Evolutionary conservation across 257 asterid genomes (phyloP).

Genomic region (Scutellaria minor): DNA sequence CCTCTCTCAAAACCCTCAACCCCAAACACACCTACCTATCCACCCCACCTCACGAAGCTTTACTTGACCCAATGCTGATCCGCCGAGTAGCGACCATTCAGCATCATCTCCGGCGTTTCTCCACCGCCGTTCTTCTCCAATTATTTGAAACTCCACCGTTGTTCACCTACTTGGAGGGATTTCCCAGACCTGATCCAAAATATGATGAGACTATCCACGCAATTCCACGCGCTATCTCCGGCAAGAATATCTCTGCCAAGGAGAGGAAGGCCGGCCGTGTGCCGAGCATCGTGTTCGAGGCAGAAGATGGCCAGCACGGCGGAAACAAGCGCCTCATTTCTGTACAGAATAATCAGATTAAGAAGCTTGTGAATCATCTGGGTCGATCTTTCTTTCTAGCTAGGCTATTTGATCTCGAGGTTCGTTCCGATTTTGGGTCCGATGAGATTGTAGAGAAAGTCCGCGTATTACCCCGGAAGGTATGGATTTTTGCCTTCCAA

Average conservation of each 20-base stretch:
- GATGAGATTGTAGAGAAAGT: constrained; percentile 72
- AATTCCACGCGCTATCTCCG: constrained; percentile 69
- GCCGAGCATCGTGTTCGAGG: constrained; percentile 91
- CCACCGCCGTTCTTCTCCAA: constrained; percentile 58
- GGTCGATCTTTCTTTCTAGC: constrained; percentile 79
- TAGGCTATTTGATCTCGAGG: constrained; percentile 77
- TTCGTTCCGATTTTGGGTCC: constrained; percentile 63
- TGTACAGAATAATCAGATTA: constrained; percentile 80
- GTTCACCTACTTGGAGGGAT: constrained; percentile 62
- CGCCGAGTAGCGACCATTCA: constrained; percentile 58
- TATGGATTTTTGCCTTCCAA: constrained; percentile 35
- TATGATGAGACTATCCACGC: constrained; percentile 78
- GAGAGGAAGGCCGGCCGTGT: constrained; percentile 79
- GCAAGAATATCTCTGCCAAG: constrained; percentile 67
- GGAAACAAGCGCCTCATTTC: constrained; percentile 93
- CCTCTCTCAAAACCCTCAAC: constrained; percentile 48
- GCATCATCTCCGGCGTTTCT: constrained; percentile 50
- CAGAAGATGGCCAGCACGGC: constrained; percentile 93
- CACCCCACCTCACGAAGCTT: not conserved
- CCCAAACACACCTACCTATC: constrained; percentile 19
- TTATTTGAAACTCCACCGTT: constrained; percentile 34
- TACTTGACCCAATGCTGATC: constrained; percentile 64
- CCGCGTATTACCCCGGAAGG: constrained; percentile 88
- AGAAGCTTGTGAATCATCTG: constrained; percentile 81
- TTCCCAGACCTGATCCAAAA: constrained; percentile 83